A percentile compares a stretch with the other conserved stretches of the same genome.
These are phyloP conservation scores for Prillingera fragicola DNA, from an alignment of 1,284 basidiomycete genomes.

Conservation along the genomic window DNA sequence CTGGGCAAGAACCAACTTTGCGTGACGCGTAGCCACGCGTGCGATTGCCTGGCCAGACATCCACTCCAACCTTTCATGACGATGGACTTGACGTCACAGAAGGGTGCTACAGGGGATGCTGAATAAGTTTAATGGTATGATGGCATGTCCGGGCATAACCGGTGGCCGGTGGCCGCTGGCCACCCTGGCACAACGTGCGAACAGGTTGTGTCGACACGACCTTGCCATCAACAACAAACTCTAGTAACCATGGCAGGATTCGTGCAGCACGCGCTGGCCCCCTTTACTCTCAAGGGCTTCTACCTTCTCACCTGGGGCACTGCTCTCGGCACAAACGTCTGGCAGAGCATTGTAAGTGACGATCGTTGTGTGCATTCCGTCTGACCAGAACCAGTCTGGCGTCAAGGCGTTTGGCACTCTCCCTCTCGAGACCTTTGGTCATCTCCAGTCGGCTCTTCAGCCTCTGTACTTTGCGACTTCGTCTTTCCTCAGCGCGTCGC, in stretches of 20 bases:
- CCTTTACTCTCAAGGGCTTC: conserved; percentile 46
- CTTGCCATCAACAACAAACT: not conserved
- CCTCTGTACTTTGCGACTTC: conserved; percentile 68
- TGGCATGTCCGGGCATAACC: no score
- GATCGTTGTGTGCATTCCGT: not conserved
- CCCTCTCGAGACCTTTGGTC: conserved; percentile 64
- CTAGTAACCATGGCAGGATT: conserved; percentile 21
- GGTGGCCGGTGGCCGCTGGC: conserved; percentile 4
- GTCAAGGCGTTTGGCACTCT: conserved; percentile 31
- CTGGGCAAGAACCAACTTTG: no score
- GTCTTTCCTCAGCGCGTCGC: conserved; percentile 54
- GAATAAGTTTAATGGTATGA: no score
- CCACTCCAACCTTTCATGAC: no score
- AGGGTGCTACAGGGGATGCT: no score
- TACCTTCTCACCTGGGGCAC: conserved; percentile 48
- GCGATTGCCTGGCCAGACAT: no score
- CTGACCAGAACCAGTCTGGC: conserved; percentile 23
- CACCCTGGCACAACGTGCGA: not conserved
- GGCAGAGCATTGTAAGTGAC: conserved; percentile 39
- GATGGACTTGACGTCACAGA: no score
- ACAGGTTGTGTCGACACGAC: not conserved
- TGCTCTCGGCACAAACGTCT: conserved; percentile 44
- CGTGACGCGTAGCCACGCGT: no score
- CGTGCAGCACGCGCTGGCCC: conserved; percentile 33
- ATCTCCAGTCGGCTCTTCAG: conserved; percentile 65